Conservation (phyloP, 2,329 filamentous ascomycete species). For the Botrytis paeoniae region DNA sequence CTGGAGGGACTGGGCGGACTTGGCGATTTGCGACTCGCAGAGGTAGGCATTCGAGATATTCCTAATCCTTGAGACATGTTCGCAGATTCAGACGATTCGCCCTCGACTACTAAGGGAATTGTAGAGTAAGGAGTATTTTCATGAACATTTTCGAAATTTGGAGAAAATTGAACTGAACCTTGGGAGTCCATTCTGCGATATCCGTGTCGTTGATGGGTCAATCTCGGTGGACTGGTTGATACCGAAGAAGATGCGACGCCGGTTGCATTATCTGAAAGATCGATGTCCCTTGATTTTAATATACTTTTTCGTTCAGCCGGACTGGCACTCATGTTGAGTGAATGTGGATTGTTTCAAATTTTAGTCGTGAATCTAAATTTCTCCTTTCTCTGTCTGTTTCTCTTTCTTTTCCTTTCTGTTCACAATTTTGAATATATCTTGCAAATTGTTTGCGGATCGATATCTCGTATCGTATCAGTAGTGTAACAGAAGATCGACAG, state of each 20-base stretch:
- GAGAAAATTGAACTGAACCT: conserved; percentile 10
- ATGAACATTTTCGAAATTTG: neutral
- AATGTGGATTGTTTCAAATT: neutral
- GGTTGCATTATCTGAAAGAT: neutral
- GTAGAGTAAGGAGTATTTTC: neutral
- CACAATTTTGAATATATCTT: neutral
- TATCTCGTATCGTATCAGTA: conserved; percentile 9
- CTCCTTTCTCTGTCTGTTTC: neutral
- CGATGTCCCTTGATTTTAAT: neutral
- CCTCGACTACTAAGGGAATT: neutral
- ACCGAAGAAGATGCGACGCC: conserved; percentile 3
- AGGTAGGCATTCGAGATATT: conserved; percentile 14
- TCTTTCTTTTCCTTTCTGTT: neutral
- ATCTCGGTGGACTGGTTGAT: neutral
- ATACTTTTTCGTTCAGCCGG: neutral
- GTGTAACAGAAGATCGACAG: conserved; percentile 4
- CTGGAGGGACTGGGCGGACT: conserved; percentile 10
- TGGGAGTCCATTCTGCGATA: conserved; percentile 19
- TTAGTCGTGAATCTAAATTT: neutral
- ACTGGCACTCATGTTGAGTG: conserved; percentile 4
- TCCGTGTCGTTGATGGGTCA: conserved; percentile 11
- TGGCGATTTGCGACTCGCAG: conserved; percentile 5
- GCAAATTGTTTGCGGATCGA: neutral
- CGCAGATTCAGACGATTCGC: neutral
- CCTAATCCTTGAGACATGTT: conserved; percentile 7